Conservation (phyloP, 2,329 filamentous ascomycete genomes). For the Monilinia fructicola region DNA sequence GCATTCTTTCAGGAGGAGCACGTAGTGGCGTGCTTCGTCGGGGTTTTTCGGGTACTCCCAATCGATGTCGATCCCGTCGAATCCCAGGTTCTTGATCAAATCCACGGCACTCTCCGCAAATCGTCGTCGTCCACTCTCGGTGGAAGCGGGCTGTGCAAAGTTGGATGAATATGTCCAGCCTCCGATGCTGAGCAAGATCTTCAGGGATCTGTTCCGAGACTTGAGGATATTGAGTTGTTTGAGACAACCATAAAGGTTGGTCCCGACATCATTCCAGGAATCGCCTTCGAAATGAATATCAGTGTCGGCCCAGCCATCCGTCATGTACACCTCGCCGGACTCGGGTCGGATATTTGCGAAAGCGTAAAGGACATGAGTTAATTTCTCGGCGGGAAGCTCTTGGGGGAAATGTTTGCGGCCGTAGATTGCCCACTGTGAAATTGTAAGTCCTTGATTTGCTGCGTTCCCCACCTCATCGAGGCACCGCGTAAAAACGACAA, state of each 20-base stretch:
- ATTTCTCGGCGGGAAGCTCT: constrained; percentile 73
- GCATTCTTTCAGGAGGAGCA: constrained; percentile 57
- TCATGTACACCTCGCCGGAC: constrained; percentile 72
- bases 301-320: constrained; percentile 63
- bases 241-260: constrained; percentile 82
- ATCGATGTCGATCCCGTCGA: constrained; percentile 69
- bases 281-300: constrained; percentile 53
- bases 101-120: constrained; percentile 76
- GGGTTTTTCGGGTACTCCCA: constrained; percentile 64
- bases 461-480: not conserved
- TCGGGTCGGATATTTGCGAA: constrained; percentile 85
- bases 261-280: constrained; percentile 69
- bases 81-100: constrained; percentile 76
- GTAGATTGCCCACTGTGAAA: constrained; percentile 68
- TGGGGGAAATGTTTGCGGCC: constrained; percentile 81
- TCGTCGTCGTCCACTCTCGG: constrained; percentile 61
- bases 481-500: no score
- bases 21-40: constrained; percentile 56
- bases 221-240: constrained; percentile 89
- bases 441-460: constrained; percentile 25
- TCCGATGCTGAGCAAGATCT: constrained; percentile 81
- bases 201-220: constrained; percentile 75
- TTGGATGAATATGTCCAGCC: constrained; percentile 91
- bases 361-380: constrained; percentile 87
- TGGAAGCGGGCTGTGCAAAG: constrained; percentile 74